Evolutionary conservation across 768 basidiomycete genomes (phyloP).

Genomic region (Myochromella boudieri): DNA sequence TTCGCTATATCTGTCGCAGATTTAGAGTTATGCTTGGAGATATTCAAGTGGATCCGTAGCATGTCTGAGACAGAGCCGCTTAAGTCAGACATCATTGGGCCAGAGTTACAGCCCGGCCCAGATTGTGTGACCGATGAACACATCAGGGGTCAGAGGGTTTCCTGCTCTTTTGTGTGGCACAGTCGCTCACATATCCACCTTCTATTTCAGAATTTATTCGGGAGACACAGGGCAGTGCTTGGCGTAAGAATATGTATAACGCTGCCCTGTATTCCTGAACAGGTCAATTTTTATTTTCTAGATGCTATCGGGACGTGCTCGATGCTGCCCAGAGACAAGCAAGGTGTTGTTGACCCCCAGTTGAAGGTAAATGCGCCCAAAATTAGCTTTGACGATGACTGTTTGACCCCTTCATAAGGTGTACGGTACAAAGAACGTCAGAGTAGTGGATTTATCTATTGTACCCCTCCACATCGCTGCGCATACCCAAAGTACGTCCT

Average conservation of each 20-base stretch:
- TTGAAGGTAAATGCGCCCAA: constrained; percentile 32
- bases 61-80: constrained; percentile 18
- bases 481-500: constrained; percentile 41
- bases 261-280: background rate
- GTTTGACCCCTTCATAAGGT: constrained; percentile 30
- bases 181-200: background rate
- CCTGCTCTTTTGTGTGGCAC: background rate
- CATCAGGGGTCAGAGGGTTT: constrained; percentile 24
- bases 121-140: constrained; percentile 30
- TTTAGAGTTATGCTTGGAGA: constrained; percentile 18
- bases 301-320: constrained; percentile 50
- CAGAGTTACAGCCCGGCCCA: constrained; percentile 27
- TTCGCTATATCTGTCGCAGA: background rate
- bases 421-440: constrained; percentile 57
- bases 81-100: constrained; percentile 17
- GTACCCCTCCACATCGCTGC: constrained; percentile 50
- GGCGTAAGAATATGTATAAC: constrained; percentile 7
- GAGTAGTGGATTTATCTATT: constrained; percentile 55
- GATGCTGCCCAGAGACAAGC: constrained; percentile 51
- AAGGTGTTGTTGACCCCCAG: constrained; percentile 50
- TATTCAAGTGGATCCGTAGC: constrained; percentile 18
- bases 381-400: background rate
- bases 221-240: constrained; percentile 5
- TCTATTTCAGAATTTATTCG: constrained; percentile 19
- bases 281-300: constrained; percentile 14